Base-by-base conservation (phyloP, 2,329 filamentous ascomycete species). In the Alternaria atra region DNA sequence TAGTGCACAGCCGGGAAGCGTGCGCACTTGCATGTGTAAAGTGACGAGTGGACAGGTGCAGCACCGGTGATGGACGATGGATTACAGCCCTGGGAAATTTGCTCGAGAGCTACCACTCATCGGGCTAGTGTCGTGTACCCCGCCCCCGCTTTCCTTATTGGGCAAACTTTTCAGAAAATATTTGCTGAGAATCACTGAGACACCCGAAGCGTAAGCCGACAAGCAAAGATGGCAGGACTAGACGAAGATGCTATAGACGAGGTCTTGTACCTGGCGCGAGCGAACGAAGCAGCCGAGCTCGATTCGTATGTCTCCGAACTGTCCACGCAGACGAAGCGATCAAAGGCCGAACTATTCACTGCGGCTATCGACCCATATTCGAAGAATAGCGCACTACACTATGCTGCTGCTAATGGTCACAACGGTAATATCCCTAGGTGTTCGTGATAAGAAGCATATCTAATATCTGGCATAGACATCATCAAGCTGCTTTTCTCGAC, bases 391-490 rank as follows among this genome's bases (percentile, higher is more conserved):
- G 83, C 88, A 47, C 80, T 98, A 74, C 95, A 99, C 80, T 97
- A 96, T 87, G 93, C 94, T 7, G 89, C 92, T 25, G 95, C 92
- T 27, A 99, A 99, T 76, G 94, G 94, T 1, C 90, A 97, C 75
- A 73, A 87, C 62, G 91, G 93, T 94, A 25, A 85, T 39, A 44
- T 48, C 27, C 13, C 29, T n/a, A 23, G 35, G 27, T 8, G 9
- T 35, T 10, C 10, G n/a, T 34, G 15, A 20, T 35, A n/a, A 5
- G 51, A 39, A 46, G 47, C 53, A 40, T n/a, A 58, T 62, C 71
- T 77, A 61, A 76, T 64, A 42, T 34, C 30, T n/a, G 8, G 20
- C 32, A 3, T 40, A 79, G 77, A 78, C 51, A 66, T 75, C 13
- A 68, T 79, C 55, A 77, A 76, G 53, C 53, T 73, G 23, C 51